Conservation (phyloP, 805 yeast genomes). For the Candida morakotiae region DNA sequence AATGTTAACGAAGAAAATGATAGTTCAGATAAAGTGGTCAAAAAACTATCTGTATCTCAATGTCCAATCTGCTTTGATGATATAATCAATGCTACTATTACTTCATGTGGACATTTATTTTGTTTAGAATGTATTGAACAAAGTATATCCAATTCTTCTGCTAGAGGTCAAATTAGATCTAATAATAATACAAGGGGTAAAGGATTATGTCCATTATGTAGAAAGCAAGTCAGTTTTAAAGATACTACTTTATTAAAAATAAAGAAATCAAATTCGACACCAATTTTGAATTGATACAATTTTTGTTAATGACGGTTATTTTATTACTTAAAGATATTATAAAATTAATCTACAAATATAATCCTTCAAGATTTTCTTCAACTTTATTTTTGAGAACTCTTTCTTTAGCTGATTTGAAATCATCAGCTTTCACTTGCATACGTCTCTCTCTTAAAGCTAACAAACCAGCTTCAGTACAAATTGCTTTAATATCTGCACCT, state of each 20-base stretch:
- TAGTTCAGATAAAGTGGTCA: conserved; percentile 18
- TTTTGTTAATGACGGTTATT: no score
- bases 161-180: conserved; percentile 37
- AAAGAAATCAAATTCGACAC: conserved; percentile 15
- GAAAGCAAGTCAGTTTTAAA: conserved; percentile 35
- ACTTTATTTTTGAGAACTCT: conserved; percentile 94
- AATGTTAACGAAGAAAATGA: no score
- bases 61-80: conserved; percentile 44
- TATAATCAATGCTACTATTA: conserved; percentile 35
- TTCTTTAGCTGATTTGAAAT: conserved; percentile 90
- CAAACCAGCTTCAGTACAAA: conserved; percentile 96
- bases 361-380: conserved; percentile 92
- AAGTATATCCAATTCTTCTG: conserved; percentile 35
- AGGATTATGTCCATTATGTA: conserved; percentile 42
- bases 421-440: conserved; percentile 95
- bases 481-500: conserved; percentile 97
- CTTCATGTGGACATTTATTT: conserved; percentile 41
- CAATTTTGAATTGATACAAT: background rate
- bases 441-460: conserved; percentile 94
- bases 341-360: conserved; percentile 53
- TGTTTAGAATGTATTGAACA: conserved; percentile 41
- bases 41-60: conserved; percentile 32
- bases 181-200: conserved; percentile 21
- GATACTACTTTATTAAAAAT: conserved; percentile 27
- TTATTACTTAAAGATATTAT: no score